Base-by-base conservation (phyloP, 129 eudicot genomes). In the Flaveria bidentis region DNA sequence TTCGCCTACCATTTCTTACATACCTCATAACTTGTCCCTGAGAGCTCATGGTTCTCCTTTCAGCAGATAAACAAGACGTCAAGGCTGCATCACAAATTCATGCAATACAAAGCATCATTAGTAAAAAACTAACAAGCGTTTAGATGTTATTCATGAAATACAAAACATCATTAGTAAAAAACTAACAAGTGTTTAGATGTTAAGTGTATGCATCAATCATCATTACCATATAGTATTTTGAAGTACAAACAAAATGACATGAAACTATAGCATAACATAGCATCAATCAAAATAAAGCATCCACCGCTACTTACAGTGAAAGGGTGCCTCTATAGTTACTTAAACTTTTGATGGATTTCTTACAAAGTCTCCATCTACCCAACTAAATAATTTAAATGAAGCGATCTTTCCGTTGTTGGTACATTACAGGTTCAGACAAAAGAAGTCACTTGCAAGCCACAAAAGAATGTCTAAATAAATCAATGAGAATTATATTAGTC, bases 31-130 rank as follows among this genome's bases (percentile, higher is more conserved):
- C 74, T 56, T 50, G 86, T 64, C 74, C 77, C 68, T 47, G 82
- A 25, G 82, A 74, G 82, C 85, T 87, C 99, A 94, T 91, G 76
- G 36, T 33, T 57, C 77, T 55, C 58, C 33, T 82, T n/a, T 44
- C 45, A 22, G 41, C 50, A 53, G 16, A 50, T 9, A 23, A 60
- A 18, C 46, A 67, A 13, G 12, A 28, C 1, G 67, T 26, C 41
- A 60, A 25, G n/a, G 14, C 12, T 5, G 10, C 33, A 63, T 28
- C 68, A 63, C 6, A 61, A 16, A 55, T n/a, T 36, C 76, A 78
- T 78, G 61, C 36, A 69, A 58, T 26, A 60, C 7, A 17, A 72
- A 72, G 1, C 22, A 39, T 81, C 12, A 6, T 11, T 15, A 2
- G 56, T 16, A 4, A 26, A 20, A 13, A 72, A 9, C n/a, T n/a